Percentiles rank a stretch among this genome's conserved stretches.
phyloP scores from a whole-genome alignment of 805 yeast species.

The Suhomyces kilbournensis region DNA sequence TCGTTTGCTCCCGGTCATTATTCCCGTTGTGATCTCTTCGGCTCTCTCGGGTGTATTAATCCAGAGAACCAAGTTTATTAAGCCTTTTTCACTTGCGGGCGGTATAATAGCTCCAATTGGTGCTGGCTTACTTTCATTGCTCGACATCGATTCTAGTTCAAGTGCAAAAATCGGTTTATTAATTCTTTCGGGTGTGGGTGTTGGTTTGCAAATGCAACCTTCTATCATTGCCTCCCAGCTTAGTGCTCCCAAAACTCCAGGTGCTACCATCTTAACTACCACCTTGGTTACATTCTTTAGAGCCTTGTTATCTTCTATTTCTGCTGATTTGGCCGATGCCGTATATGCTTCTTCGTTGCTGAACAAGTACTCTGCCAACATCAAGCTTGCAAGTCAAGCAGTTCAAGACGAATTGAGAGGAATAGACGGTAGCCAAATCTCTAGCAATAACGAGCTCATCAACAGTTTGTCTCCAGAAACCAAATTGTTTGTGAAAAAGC shows the following conservation, averaged over 20 bases:
- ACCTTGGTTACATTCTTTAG: slow-evolving; percentile 44
- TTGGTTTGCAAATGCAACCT: slow-evolving; percentile 49
- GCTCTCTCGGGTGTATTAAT: slow-evolving; percentile 37
- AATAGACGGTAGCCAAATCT: slow-evolving; percentile 13
- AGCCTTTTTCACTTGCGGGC: slow-evolving; percentile 38
- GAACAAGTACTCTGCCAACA: slow-evolving; percentile 9
- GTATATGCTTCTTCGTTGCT: slow-evolving; percentile 29
- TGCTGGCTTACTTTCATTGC: slow-evolving; percentile 42
- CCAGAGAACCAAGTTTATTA: slow-evolving; percentile 37
- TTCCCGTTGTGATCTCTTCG: slow-evolving; percentile 38
- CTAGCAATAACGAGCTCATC: slow-evolving; percentile 13
- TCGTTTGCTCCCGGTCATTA: slow-evolving; percentile 41
- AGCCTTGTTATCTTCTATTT: slow-evolving; percentile 45
- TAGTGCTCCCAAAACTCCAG: slow-evolving; percentile 49
- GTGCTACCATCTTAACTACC: slow-evolving; percentile 48
- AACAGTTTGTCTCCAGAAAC: slow-evolving; percentile 21
- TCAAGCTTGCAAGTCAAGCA: slow-evolving; percentile 8
- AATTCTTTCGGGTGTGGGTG: slow-evolving; percentile 45
- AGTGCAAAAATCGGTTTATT: slow-evolving; percentile 43
- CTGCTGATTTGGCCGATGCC: slow-evolving; percentile 42
- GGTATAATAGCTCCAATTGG: slow-evolving; percentile 40
- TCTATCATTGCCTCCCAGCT: slow-evolving; percentile 44
- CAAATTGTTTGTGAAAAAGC: slow-evolving; percentile 22
- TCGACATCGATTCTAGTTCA: slow-evolving; percentile 34
- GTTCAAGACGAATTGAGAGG: slow-evolving; percentile 18